Percentiles rank a stretch among this genome's conserved stretches.
phyloP scores from a whole-genome alignment of 2,329 filamentous ascomycete genomes.

The Tolypocladium capitatum region DNA sequence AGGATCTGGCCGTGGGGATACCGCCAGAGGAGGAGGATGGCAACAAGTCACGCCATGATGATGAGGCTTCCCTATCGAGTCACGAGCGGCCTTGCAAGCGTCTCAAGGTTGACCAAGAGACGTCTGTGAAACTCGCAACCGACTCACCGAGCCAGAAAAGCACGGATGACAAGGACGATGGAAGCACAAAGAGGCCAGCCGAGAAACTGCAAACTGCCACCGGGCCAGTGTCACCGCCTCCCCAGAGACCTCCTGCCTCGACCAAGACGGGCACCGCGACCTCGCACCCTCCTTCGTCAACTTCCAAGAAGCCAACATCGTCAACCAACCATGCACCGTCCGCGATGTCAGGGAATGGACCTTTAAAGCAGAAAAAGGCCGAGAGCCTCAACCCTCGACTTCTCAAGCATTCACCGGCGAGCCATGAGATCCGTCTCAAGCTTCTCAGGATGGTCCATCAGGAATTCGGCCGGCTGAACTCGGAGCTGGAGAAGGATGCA shows the following conservation, averaged over 20 bases:
- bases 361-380: constrained; percentile 12
- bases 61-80: constrained; percentile 3
- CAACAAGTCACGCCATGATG: background rate
- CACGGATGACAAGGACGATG: background rate
- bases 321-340: background rate
- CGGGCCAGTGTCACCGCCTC: constrained; percentile 21
- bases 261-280: background rate
- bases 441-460: constrained; percentile 51
- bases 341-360: background rate
- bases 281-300: background rate
- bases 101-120: constrained; percentile 11
- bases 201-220: constrained; percentile 8
- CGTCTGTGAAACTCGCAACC: background rate
- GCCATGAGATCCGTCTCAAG: constrained; percentile 40
- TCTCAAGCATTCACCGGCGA: constrained; percentile 43
- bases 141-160: background rate
- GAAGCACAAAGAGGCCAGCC: background rate
- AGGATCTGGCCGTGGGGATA: constrained; percentile 6
- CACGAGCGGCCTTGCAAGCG: constrained; percentile 19
- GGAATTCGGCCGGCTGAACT: constrained; percentile 55
- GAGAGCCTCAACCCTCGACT: constrained; percentile 56
- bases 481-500: constrained; percentile 38
- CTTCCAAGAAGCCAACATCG: constrained; percentile 4
- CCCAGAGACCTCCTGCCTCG: constrained; percentile 1
- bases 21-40: constrained; percentile 1